A percentile compares a stretch with the other conserved stretches of the same genome.
Evolutionary conservation across 1,284 basidiomycete genomes (phyloP).

Genomic region (Ceratobasidium sp.): DNA sequence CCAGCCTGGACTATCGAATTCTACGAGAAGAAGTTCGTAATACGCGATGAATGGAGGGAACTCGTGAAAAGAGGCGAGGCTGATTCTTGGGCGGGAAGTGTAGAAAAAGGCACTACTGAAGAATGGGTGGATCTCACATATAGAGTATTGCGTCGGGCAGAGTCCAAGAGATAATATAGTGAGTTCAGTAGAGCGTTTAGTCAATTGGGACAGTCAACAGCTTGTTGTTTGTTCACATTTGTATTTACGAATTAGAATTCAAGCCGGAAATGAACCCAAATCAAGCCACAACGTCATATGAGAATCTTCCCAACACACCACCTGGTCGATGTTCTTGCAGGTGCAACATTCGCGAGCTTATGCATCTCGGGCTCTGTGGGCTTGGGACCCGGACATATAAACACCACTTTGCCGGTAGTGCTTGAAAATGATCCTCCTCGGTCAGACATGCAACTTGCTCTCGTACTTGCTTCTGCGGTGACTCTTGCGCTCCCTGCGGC

Average conservation of each 20-base stretch:
- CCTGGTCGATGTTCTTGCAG: conserved; percentile 16
- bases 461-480: conserved; percentile 31
- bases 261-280: conserved; percentile 30
- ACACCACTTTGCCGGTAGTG: background rate
- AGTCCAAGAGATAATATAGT: conserved; percentile 13
- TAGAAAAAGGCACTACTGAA: conserved; percentile 32
- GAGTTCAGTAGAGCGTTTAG: background rate
- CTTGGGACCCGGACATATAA: background rate
- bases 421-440: background rate
- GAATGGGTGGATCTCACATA: conserved; percentile 43
- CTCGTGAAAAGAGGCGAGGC: conserved; percentile 38
- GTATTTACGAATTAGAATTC: conserved; percentile 24
- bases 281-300: conserved; percentile 31
- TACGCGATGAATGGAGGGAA: conserved; percentile 46
- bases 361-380: conserved; percentile 5
- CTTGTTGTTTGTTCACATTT: background rate
- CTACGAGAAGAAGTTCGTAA: conserved; percentile 43
- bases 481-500: conserved; percentile 14
- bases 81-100: conserved; percentile 40
- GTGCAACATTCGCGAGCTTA: conserved; percentile 7
- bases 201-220: no score
- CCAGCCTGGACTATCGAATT: conserved; percentile 42
- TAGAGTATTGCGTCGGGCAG: conserved; percentile 28
- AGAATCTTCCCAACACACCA: conserved; percentile 12
- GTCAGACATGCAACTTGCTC: conserved; percentile 27